phyloP scores from a whole-genome alignment of 305 asterid species.

The Lippia alba region DNA sequence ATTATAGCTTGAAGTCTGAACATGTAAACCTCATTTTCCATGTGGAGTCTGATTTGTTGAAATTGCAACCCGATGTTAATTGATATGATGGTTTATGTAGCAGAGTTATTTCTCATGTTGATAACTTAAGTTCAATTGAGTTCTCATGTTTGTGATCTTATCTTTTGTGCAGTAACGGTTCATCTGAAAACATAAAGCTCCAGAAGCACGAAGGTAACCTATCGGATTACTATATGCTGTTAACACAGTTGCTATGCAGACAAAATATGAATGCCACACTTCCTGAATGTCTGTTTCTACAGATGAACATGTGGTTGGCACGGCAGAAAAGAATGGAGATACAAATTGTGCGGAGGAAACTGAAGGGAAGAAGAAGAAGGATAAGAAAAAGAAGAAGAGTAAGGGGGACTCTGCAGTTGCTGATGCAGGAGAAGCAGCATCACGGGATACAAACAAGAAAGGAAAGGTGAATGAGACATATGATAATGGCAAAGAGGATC shows the following conservation, averaged over 20 bases:
- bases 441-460: conserved; percentile 18
- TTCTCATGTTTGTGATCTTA: conserved; percentile 35
- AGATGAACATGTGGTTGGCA: conserved; percentile 33
- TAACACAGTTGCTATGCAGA: conserved; percentile 11
- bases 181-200: conserved; percentile 22
- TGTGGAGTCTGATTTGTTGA: too few relatives aligned
- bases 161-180: conserved; percentile 42
- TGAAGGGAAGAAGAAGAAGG: conserved; percentile 46
- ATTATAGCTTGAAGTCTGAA: too few relatives aligned
- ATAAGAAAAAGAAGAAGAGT: conserved; percentile 48
- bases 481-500: conserved; percentile 31
- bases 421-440: conserved; percentile 24
- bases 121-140: background rate
- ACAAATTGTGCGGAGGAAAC: conserved; percentile 40
- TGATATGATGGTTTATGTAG: too few relatives aligned
- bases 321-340: conserved; percentile 35
- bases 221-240: conserved; percentile 1
- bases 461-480: conserved; percentile 35
- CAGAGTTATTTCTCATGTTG: background rate
- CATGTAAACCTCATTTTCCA: background rate
- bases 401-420: conserved; percentile 36
- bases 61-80: too few relatives aligned
- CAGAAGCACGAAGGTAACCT: conserved; percentile 42
- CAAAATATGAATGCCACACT: background rate
- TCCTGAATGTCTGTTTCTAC: conserved; percentile 22